A percentile compares a stretch with the other conserved stretches of the same genome.
These are phyloP conservation scores for Cyclocybe cylindracea DNA, from an alignment of 768 basidiomycete species.

Conservation along the genomic window DNA sequence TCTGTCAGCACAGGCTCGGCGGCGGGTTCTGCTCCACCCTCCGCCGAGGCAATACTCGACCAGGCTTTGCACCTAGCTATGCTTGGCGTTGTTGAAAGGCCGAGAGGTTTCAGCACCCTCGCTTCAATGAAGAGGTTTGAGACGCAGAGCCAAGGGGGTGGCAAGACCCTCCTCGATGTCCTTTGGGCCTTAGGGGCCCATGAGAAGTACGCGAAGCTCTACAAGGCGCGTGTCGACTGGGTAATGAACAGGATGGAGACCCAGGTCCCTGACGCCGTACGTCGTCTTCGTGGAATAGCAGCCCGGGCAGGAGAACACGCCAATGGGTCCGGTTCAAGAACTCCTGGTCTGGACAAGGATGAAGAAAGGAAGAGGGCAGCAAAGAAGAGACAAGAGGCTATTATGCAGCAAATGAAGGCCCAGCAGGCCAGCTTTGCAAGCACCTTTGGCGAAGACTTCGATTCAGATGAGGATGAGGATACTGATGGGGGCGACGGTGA, in stretches of 20 bases:
- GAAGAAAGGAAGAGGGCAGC: slow-evolving; percentile 82
- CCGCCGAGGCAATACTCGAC: slow-evolving; percentile 89
- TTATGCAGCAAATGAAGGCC: slow-evolving; percentile 95
- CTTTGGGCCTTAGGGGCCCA: slow-evolving; percentile 79
- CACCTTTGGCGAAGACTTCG: slow-evolving; percentile 56
- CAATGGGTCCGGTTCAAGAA: slow-evolving; percentile 37
- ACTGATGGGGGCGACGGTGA: slow-evolving; percentile 39
- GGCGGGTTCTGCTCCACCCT: slow-evolving; percentile 60
- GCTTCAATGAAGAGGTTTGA: slow-evolving; percentile 57
- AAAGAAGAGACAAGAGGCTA: slow-evolving; percentile 87
- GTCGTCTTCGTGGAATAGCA: slow-evolving; percentile 18
- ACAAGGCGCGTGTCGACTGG: slow-evolving; percentile 74
- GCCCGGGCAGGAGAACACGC: slow-evolving; percentile 31
- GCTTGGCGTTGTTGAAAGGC: slow-evolving; percentile 78
- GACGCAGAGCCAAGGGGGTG: slow-evolving; percentile 31
- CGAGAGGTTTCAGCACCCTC: slow-evolving; percentile 59
- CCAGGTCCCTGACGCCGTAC: slow-evolving; percentile 60
- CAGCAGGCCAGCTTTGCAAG: slow-evolving; percentile 87
- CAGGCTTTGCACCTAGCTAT: slow-evolving; percentile 85
- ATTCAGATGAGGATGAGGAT: slow-evolving; percentile 24
- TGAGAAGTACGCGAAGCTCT: slow-evolving; percentile 66
- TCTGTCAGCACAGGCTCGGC: slow-evolving; percentile 1
- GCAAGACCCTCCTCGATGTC: slow-evolving; percentile 69
- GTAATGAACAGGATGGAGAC: slow-evolving; percentile 62
- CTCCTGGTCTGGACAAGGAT: slow-evolving; percentile 48